These are phyloP conservation scores for Tagetes erecta DNA, from an alignment of 129 eudicot genomes.

Conservation along the genomic window DNA sequence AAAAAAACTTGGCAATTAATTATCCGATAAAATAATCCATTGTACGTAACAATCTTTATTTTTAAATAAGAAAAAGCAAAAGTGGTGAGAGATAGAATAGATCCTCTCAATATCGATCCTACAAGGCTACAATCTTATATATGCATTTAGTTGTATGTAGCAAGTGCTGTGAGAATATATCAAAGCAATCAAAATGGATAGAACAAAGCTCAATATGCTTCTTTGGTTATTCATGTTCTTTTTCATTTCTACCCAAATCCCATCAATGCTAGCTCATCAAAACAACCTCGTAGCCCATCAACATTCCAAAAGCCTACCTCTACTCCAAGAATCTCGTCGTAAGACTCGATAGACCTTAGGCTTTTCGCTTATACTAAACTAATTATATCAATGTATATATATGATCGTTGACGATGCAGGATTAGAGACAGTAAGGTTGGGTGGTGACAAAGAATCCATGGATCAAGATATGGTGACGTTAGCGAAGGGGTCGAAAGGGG, in stretches of 20 bases:
- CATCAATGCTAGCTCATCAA: conserved; percentile 26
- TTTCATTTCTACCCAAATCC: conserved; percentile 26
- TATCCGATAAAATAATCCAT: too few species aligned
- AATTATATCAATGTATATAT: not conserved
- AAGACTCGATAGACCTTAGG: not conserved
- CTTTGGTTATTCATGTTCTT: conserved; percentile 24
- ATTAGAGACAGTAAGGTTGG: not conserved
- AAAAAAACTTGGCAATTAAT: too few species aligned
- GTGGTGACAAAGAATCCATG: conserved; percentile 3
- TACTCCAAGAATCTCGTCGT: conserved; percentile 34
- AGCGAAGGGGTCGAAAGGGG: conserved; percentile 28
- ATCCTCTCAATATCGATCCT: not conserved
- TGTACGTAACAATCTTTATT: not conserved
- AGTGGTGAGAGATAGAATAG: conserved; percentile 15
- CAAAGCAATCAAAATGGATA: conserved; percentile 23
- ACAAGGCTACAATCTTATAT: conserved; percentile 11
- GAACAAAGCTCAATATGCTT: conserved; percentile 25
- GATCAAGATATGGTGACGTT: conserved; percentile 8
- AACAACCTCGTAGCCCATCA: not conserved
- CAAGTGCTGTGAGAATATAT: not conserved
- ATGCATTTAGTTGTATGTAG: conserved; percentile 16
- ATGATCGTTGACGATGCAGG: conserved; percentile 17
- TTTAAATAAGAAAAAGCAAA: not conserved
- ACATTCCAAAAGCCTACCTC: conserved; percentile 25
- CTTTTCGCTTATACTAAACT: not conserved